These are phyloP conservation scores for Aegilops sharonensis DNA, from an alignment of 176 grass and related monocot genomes.

Conservation along the genomic window DNA sequence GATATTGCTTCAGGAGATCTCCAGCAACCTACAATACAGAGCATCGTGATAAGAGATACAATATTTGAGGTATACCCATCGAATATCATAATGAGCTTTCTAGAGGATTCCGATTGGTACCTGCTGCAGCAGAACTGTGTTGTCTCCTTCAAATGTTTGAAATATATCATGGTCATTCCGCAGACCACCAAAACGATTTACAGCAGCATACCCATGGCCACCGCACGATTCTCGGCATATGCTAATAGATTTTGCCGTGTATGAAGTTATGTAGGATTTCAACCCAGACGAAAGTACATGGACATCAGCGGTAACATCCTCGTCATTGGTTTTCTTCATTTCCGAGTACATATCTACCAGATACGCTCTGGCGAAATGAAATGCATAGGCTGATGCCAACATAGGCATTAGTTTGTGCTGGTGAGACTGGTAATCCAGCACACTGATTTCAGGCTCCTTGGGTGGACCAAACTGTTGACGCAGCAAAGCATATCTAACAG, in stretches of 20 bases:
- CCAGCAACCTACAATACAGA: constrained; percentile 63
- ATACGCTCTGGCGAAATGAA: constrained; percentile 75
- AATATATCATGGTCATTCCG: constrained; percentile 99
- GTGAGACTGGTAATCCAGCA: constrained; percentile 96
- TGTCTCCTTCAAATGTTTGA: constrained; percentile 98
- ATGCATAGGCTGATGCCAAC: constrained; percentile 86
- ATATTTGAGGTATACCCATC: not conserved
- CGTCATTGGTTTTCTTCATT: constrained; percentile 92
- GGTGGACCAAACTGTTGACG: constrained; percentile 97
- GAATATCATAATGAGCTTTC: not conserved
- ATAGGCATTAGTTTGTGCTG: constrained; percentile 97
- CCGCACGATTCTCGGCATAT: constrained; percentile 87
- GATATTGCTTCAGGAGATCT: constrained; percentile 93
- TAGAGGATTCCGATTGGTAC: constrained; percentile 39
- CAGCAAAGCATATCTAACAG: constrained; percentile 85
- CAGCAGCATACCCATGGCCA: constrained; percentile 96
- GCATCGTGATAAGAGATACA: not conserved
- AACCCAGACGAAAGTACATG: constrained; percentile 91
- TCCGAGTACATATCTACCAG: constrained; percentile 82
- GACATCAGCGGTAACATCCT: constrained; percentile 74
- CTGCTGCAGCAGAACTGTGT: constrained; percentile 97
- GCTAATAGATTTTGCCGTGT: constrained; percentile 86
- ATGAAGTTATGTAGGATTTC: constrained; percentile 97
- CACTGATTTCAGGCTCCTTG: constrained; percentile 79
- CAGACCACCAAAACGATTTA: constrained; percentile 86